Base-by-base conservation (phyloP, 106 monocot genomes). In the Acorus gramineus region DNA sequence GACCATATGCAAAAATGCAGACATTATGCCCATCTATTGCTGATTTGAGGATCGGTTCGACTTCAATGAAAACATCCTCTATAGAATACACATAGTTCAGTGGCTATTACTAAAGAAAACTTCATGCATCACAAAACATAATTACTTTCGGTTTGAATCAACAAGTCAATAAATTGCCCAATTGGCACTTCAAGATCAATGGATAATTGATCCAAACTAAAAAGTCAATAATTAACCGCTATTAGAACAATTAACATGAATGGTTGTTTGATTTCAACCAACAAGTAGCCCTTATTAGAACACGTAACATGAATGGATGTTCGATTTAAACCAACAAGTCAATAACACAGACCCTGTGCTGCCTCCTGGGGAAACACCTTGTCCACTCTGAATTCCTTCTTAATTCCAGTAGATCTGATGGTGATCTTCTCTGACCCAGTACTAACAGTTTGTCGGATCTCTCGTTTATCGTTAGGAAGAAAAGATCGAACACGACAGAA, bases 11-110 rank as follows among this genome's bases (percentile, higher is more conserved):
- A 11, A 92, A 73, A 45, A 92, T 64, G 53, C 87, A 87, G 12
- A 92, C 92, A 71, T 87, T 92, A 60, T 87, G 84, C 11, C 87
- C 92, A 51, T 92, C 92, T 4, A 92, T 74, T 2, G 92, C 92
- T 28, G 87, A 92, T 85, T 82, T 79, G 13, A 92, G 60, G 2
- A 92, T 77, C 0, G 92, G 92, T 44, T 84, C 61, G 4, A 92
- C 84, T 74, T 92, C 92, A 8, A 54, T 2, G 46, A 87, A 92
- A 7, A 92, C 73, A 59, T 87, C 92, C 69, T 82, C 92, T 92
- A 52, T 14, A 62, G 44, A 66, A 8, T 46, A 47, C 11, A 14
- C 44, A 63, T 49, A n/a, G 5, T 2, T 44, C 2, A 51, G 55
- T 8, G 13, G 3, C 45, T n/a, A 11, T 5, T 62, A 14, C n/a